Evolutionary conservation across 2,329 filamentous ascomycete species (phyloP), one percentile per base, ranked within the genome.

Genomic region (Colletotrichum neosansevieriae): DNA sequence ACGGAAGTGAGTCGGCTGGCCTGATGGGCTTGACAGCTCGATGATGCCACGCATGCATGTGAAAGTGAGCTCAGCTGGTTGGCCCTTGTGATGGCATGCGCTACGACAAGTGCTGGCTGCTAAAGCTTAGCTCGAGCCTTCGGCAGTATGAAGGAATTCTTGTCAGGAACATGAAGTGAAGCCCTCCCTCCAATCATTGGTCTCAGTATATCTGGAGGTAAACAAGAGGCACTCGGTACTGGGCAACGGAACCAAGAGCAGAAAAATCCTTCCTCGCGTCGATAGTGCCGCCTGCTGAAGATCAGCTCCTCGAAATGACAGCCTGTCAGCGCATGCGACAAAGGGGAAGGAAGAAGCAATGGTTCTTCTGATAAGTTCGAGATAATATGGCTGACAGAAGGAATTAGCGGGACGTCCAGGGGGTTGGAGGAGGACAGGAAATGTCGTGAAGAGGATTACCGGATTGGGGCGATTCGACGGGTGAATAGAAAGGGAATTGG

Each of bases 371-470:
- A 68, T 50, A 65, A 60, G 65, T 54, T 68, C 61, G 42, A 68
- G 54, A 60, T 54, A 54, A 15, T 6, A 32, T 17, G 12, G 36
- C 34, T 50, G 49, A 6, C 36, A 47, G 65, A 3, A 21, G 38
- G 45, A 24, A 59, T 36, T 38, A 51, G 44, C 24, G 49, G 50
- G 29, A 15, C 34, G 29, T 34, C 38, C 34, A 21, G 51, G 17
- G 51, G 36, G 58, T 24, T 47, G 59, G 54, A 47, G 50, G 47
- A 24, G 13, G 58, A 42, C 49, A 58, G 58, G 51, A 58, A 47
- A 40, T 61, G 63, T 62, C 24, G 42, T 54, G 60, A 67, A 67
- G 59, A 67, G 45, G 64, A 64, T 67, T 64, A 21, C 64, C 60
- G 58, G 34, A 64, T 63, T 63, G 36, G 63, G 58, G 34, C 49